phyloP scores from a whole-genome alignment of 768 basidiomycete genomes.

The Boletus edulis region DNA sequence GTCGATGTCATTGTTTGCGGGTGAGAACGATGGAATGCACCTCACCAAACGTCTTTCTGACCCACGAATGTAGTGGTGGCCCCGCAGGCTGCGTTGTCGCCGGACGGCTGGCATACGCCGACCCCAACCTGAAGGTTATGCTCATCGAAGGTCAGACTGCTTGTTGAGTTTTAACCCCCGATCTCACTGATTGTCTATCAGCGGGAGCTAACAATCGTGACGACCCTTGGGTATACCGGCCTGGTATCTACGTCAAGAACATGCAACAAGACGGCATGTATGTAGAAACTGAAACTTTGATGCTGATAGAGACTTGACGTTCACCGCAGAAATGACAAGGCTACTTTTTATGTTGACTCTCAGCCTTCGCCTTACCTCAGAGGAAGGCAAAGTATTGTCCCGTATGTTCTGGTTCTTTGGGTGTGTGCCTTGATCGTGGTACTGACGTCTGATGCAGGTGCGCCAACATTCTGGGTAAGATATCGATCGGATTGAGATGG shows the following conservation, averaged over 20 bases:
- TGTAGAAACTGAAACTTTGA: conserved; percentile 15
- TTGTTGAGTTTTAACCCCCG: neutral
- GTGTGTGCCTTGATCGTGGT: neutral
- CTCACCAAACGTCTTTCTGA: conserved; percentile 3
- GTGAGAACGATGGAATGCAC: conserved; percentile 20
- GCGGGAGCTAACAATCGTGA: conserved; percentile 70
- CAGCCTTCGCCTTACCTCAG: conserved; percentile 55
- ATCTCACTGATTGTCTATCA: conserved; percentile 18
- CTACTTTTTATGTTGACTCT: conserved; percentile 68
- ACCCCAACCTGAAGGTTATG: conserved; percentile 72
- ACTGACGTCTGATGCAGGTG: conserved; percentile 39
- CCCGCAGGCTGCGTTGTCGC: conserved; percentile 68
- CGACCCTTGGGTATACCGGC: conserved; percentile 73
- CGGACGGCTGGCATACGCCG: conserved; percentile 67
- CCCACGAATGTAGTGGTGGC: conserved; percentile 43
- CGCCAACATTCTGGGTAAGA: conserved; percentile 58
- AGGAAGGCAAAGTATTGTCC: conserved; percentile 65
- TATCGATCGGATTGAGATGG: neutral
- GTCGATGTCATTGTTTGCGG: conserved; percentile 71
- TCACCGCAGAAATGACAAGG: conserved; percentile 64
- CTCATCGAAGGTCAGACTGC: conserved; percentile 57
- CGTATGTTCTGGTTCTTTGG: conserved; percentile 39
- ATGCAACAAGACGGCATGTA: conserved; percentile 71
- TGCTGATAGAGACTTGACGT: neutral
- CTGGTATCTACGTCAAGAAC: conserved; percentile 67